Evolutionary conservation across 331 rosid species (phyloP).

Genomic region (Rosa hybrid): DNA sequence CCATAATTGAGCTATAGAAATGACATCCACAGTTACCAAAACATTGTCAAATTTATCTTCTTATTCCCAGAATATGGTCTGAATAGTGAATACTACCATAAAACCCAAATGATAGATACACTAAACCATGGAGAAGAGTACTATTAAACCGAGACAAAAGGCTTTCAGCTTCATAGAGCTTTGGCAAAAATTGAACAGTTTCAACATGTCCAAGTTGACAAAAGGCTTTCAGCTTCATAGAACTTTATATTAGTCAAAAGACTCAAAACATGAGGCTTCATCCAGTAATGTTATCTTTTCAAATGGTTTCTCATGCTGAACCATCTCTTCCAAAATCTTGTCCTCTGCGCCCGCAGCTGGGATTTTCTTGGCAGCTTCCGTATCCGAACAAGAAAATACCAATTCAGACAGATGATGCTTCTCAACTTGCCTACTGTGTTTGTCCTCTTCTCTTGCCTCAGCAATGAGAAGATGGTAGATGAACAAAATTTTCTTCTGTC

Average conservation of each 20-base stretch:
- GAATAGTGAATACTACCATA: too few species aligned
- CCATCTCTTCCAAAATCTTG: slow-evolving; percentile 50
- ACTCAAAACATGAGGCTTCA: neutral
- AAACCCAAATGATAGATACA: too few species aligned
- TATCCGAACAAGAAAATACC: slow-evolving; percentile 40
- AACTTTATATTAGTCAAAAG: neutral
- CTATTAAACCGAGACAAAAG: too few species aligned
- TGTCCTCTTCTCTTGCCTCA: slow-evolving; percentile 53
- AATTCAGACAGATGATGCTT: slow-evolving; percentile 53
- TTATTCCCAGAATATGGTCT: too few species aligned
- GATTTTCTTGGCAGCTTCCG: slow-evolving; percentile 1
- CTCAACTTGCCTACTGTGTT: slow-evolving; percentile 43
- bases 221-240: neutral
- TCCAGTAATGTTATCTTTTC: slow-evolving; percentile 25
- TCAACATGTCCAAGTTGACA: neutral
- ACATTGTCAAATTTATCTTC: too few species aligned
- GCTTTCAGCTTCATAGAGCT: neutral
- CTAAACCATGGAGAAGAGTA: neutral
- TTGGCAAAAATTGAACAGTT: neutral
- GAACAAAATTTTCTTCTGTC: slow-evolving; percentile 54
- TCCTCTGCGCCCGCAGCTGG: slow-evolving; percentile 37
- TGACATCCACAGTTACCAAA: neutral
- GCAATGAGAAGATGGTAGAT: slow-evolving; percentile 57
- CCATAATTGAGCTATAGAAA: neutral
- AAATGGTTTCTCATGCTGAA: slow-evolving; percentile 40